phyloP scores from a whole-genome alignment of 2,329 filamentous ascomycete genomes.

The Pyricularia pennisetigena region DNA sequence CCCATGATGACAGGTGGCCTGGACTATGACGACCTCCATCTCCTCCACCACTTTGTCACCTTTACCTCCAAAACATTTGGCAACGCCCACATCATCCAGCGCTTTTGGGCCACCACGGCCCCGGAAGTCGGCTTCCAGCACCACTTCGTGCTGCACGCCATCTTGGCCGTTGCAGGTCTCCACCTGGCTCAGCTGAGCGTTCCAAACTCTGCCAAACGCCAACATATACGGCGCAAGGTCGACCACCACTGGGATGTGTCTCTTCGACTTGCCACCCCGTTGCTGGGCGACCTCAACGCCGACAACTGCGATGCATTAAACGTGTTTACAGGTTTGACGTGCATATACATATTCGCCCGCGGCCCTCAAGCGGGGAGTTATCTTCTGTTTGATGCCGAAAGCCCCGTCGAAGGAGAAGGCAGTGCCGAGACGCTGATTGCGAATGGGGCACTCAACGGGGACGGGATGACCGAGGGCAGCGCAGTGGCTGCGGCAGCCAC shows the following conservation, averaged over 20 bases:
- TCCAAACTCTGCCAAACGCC: not conserved
- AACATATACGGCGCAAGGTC: constrained; percentile 1
- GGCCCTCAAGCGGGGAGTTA: constrained; percentile 18
- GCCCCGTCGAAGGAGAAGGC: not conserved
- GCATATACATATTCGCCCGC: constrained; percentile 20
- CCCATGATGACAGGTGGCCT: not conserved
- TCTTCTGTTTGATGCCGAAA: constrained; percentile 16
- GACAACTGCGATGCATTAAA: constrained; percentile 16
- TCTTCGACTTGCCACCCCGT: constrained; percentile 9
- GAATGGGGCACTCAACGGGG: not conserved
- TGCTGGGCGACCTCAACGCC: constrained; percentile 10
- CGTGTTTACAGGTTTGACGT: constrained; percentile 21
- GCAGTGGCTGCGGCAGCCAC: not conserved
- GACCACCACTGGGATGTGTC: constrained; percentile 4
- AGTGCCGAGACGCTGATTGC: not conserved
- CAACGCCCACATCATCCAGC: constrained; percentile 26
- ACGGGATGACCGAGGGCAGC: not conserved
- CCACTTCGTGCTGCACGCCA: constrained; percentile 35
- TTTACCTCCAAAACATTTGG: constrained; percentile 38
- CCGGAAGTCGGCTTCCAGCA: constrained; percentile 34
- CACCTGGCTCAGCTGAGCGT: constrained; percentile 30
- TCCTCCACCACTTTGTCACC: constrained; percentile 42
- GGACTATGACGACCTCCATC: constrained; percentile 29
- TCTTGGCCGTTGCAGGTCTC: constrained; percentile 37
- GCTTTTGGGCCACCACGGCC: constrained; percentile 35